Conservation (phyloP, 2,329 filamentous ascomycete species). For the Penicillium sp. region DNA sequence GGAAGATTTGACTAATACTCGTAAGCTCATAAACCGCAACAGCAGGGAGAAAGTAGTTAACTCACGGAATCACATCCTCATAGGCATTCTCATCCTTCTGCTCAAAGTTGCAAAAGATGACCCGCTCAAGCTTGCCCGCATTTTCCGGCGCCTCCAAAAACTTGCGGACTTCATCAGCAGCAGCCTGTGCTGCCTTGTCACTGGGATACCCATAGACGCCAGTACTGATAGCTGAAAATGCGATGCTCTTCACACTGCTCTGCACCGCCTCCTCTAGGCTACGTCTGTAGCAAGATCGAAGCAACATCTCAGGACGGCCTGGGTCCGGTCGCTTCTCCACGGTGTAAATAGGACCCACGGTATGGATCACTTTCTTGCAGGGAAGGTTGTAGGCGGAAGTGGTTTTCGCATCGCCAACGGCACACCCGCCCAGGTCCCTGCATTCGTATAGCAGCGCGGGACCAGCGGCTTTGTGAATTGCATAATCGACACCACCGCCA, state of each 20-base stretch:
- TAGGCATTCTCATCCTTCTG: constrained; percentile 74
- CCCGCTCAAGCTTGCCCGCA: constrained; percentile 56
- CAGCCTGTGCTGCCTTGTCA: constrained; percentile 65
- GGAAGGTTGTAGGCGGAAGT: constrained; percentile 73
- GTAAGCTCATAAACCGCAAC: constrained; percentile 3
- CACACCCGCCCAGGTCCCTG: constrained; percentile 64
- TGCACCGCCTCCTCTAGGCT: constrained; percentile 68
- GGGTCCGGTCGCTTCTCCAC: constrained; percentile 34
- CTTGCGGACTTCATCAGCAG: constrained; percentile 56
- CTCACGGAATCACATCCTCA: constrained; percentile 66
- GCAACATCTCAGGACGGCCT: constrained; percentile 36
- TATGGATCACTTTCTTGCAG: constrained; percentile 75
- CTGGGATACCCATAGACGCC: constrained; percentile 87
- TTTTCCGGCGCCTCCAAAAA: constrained; percentile 48
- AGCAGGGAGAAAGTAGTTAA: constrained; percentile 20
- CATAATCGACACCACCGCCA: constrained; percentile 85
- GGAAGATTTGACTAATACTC: constrained; percentile 45
- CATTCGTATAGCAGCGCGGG: constrained; percentile 66
- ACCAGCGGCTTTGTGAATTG: constrained; percentile 82
- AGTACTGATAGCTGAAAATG: constrained; percentile 80
- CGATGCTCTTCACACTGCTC: constrained; percentile 64
- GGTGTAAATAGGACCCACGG: constrained; percentile 78
- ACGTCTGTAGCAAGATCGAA: constrained; percentile 64
- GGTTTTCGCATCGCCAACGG: constrained; percentile 76
- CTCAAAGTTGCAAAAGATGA: constrained; percentile 83